Conservation (phyloP, 305 asterid species). For the Fraxinus floribunda region DNA sequence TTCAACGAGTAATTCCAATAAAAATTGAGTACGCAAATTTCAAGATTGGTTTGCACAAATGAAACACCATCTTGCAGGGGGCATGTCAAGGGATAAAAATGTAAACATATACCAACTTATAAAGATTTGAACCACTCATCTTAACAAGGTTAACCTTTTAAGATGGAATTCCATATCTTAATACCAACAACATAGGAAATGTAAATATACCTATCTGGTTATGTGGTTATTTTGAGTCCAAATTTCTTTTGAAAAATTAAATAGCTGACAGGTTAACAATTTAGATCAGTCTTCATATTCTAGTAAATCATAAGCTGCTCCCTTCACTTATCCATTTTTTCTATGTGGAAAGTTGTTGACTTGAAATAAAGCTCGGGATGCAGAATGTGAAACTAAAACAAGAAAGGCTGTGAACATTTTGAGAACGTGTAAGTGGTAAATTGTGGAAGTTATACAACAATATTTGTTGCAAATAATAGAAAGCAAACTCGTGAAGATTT, state of each 20-base stretch:
- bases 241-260: constrained; percentile 14
- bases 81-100: no score
- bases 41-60: no score
- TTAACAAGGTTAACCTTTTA: no score
- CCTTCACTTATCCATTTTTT: constrained; percentile 2
- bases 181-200: neutral
- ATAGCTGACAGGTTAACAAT: neutral
- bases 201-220: neutral
- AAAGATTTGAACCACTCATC: neutral
- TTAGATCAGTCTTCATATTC: constrained; percentile 8
- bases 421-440: neutral
- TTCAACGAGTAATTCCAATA: neutral
- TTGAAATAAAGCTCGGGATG: constrained; percentile 2
- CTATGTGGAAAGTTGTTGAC: neutral
- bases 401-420: constrained; percentile 10
- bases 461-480: neutral
- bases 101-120: neutral
- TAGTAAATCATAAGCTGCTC: neutral
- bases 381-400: constrained; percentile 6
- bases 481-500: constrained; percentile 6
- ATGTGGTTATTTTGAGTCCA: neutral
- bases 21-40: no score
- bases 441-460: neutral
- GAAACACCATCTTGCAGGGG: neutral
- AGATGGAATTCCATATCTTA: neutral